Conservation (phyloP, 371 early-diverging fungal species). For the Rhizopus stolonifer region DNA sequence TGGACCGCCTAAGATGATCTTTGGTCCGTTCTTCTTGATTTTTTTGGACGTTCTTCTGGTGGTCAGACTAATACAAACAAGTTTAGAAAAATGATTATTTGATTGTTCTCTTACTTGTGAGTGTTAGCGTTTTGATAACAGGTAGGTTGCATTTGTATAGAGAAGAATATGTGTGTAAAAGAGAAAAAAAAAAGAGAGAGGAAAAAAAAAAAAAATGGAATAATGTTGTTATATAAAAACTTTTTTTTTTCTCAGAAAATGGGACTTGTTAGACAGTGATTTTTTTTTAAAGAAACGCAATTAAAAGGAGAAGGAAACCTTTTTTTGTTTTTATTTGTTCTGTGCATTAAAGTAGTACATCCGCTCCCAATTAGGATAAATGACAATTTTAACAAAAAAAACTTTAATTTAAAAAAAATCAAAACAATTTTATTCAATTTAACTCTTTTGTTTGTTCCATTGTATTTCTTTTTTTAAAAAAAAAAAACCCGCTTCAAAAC, state of each 20-base stretch:
- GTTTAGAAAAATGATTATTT: too few relatives aligned
- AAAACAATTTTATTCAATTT: neutral
- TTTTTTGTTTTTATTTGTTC: constrained; percentile 1
- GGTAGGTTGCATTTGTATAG: neutral
- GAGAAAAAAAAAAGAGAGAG: neutral
- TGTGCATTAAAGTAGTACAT: constrained; percentile 6
- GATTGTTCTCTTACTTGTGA: neutral
- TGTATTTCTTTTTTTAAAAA: neutral
- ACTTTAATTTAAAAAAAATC: neutral
- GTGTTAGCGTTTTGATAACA: neutral
- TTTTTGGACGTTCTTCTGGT: neutral
- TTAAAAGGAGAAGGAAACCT: constrained; percentile 2
- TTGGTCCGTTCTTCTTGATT: constrained; percentile 5
- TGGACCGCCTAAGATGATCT: constrained; percentile 14
- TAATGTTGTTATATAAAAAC: constrained; percentile 3
- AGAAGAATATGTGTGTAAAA: neutral
- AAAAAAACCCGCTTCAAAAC: neutral
- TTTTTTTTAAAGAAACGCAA: constrained; percentile 2
- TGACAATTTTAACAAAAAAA: constrained; percentile 3
- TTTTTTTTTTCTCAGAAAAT: neutral
- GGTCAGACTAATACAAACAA: too few relatives aligned
- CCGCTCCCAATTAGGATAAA: neutral
- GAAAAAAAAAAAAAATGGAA: neutral
- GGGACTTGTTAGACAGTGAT: constrained; percentile 4
- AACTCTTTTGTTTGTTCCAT: neutral